phyloP scores from a whole-genome alignment of 2,329 filamentous ascomycete genomes.

The Phaeoacremonium minimum region DNA sequence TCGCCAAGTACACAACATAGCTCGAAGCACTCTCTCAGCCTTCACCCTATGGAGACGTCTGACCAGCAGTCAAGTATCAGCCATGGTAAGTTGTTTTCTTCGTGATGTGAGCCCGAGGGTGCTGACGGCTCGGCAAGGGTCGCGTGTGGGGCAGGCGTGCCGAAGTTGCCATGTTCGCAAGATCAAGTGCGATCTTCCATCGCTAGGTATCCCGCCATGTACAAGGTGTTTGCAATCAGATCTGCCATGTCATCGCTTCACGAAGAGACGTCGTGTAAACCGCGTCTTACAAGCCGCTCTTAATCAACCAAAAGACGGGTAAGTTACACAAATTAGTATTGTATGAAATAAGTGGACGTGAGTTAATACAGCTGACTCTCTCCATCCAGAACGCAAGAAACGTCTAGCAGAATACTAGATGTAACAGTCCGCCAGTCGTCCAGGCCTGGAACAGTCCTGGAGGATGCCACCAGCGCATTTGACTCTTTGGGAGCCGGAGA shows the following conservation, averaged over 20 bases:
- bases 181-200: background rate
- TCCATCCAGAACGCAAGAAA: background rate
- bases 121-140: no score
- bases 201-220: background rate
- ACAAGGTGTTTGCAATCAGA: background rate
- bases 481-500: background rate
- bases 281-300: background rate
- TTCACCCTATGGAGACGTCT: no score
- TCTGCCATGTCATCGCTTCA: background rate
- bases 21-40: no score
- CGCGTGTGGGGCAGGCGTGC: background rate
- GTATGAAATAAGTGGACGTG: background rate
- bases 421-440: background rate
- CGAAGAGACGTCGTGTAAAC: background rate
- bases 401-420: background rate
- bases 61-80: no score
- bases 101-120: no score
- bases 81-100: no score
- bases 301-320: background rate
- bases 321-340: background rate
- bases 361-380: background rate
- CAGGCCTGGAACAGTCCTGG: background rate
- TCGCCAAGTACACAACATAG: no score
- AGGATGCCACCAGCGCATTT: background rate
- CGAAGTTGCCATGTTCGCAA: background rate